Percentiles rank a stretch among this genome's conserved stretches.
phyloP scores from a whole-genome alignment of 805 yeast genomes.

The Kuraishia hungarica region DNA sequence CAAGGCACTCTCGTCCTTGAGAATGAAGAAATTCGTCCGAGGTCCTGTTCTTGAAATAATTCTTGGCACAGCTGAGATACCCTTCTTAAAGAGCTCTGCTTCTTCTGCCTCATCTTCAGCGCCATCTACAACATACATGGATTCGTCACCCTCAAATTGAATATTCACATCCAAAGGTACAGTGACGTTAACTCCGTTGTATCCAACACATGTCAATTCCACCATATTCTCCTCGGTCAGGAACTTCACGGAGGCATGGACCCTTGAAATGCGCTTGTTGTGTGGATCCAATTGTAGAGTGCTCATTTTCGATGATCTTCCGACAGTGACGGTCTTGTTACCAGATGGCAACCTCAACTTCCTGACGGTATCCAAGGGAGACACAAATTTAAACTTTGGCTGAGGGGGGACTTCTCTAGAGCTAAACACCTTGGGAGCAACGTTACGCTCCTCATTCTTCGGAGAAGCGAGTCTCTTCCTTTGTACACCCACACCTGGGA shows the following conservation, averaged over 20 bases:
- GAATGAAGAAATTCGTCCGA: constrained; percentile 47
- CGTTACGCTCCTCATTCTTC: background rate
- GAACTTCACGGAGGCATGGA: constrained; percentile 49
- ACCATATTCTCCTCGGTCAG: constrained; percentile 30
- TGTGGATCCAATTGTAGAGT: constrained; percentile 34
- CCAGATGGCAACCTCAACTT: constrained; percentile 30
- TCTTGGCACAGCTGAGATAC: constrained; percentile 10
- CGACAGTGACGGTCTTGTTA: constrained; percentile 37
- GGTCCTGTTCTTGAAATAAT: constrained; percentile 31
- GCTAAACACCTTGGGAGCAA: background rate
- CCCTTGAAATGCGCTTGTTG: constrained; percentile 57
- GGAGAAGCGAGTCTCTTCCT: background rate
- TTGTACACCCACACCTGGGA: background rate
- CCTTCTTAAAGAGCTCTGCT: constrained; percentile 3
- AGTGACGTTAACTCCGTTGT: constrained; percentile 67
- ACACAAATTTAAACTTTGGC: constrained; percentile 12
- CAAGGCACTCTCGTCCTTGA: constrained; percentile 52
- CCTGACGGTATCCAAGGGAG: constrained; percentile 28
- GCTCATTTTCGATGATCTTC: constrained; percentile 61
- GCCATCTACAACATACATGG: constrained; percentile 11
- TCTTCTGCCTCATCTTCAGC: constrained; percentile 6
- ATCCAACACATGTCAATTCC: constrained; percentile 64
- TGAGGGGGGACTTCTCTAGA: background rate
- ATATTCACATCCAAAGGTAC: constrained; percentile 42
- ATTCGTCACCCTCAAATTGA: constrained; percentile 16